Evolutionary conservation across 2,329 filamentous ascomycete species (phyloP).

Genomic region (Neurospora crassa): DNA sequence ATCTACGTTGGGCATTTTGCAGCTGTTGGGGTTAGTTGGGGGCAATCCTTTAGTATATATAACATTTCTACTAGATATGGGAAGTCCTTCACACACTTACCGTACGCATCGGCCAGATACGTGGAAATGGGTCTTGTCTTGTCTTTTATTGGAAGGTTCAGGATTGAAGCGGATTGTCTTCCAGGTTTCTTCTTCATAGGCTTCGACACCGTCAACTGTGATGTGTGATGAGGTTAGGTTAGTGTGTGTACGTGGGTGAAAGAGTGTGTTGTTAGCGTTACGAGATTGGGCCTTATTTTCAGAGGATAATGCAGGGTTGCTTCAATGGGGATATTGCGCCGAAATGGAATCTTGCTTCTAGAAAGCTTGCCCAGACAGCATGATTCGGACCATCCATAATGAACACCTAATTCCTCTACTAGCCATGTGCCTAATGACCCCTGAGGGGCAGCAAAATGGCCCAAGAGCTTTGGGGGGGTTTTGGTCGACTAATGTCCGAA

Average conservation of each 20-base stretch:
- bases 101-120: slow-evolving; percentile 57
- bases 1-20: slow-evolving; percentile 63
- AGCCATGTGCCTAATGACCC: neutral
- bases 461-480: neutral
- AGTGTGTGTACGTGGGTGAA: neutral
- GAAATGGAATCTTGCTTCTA: neutral
- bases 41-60: neutral
- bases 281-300: neutral
- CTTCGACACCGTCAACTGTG: slow-evolving; percentile 16
- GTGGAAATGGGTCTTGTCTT: slow-evolving; percentile 32
- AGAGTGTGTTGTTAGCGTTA: neutral
- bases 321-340: neutral
- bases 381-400: neutral
- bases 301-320: neutral
- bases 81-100: slow-evolving; percentile 23
- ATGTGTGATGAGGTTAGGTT: neutral
- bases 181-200: slow-evolving; percentile 65
- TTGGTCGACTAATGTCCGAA: neutral
- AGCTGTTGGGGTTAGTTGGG: slow-evolving; percentile 29
- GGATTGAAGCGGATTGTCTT: slow-evolving; percentile 46
- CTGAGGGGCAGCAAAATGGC: neutral
- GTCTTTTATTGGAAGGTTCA: slow-evolving; percentile 36
- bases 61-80: neutral
- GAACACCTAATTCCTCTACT: neutral
- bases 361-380: neutral